Base-by-base conservation (phyloP, 306 rosid genomes). In the Quercus robur region DNA sequence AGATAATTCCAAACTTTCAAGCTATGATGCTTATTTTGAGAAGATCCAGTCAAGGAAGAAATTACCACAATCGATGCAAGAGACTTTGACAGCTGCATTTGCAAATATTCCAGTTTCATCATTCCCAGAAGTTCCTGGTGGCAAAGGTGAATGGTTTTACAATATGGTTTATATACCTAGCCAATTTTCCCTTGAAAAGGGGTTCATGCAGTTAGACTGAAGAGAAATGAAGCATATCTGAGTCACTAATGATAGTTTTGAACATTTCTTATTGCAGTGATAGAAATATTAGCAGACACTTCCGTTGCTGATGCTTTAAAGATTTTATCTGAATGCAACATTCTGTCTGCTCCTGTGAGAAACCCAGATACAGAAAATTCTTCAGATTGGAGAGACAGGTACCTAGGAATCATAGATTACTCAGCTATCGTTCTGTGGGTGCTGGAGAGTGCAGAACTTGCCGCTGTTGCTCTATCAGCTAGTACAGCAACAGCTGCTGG, bases 401-500 rank as follows among this genome's bases (percentile, higher is more conserved):
- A 95, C 87, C 88, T 95, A 23, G 99, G 99, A 68, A 82, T 89
- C 85, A 86, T 95, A 73, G 98, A 95, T 76, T 93, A 95, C 85
- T 85, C 97, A 5, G 94, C 93, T 55, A 83, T 91, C 44, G 74
- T 93, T 84, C 88, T 91, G 75, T 93, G 99, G 99, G 98, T 93
- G 83, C 68, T 95, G 94, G 98, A 95, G 85, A 76, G 87, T 87
- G 99, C 99, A 77, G 97, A 93, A 75, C 86, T 91, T 77, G 98
- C 97, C 2, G 97, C 95, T 5, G 91, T 85, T 80, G 90, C 97
- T 61, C 71, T 95, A 68, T 90, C 97, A 19, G 94, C 97, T 6
- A 85, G 92, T 70, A 70, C 98, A 44, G 99, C 97, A 55, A 89
- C 96, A 3, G 98, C 97, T 26, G 93, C 93, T 5, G 99, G 98